These are phyloP conservation scores for Kickxella alabastrina DNA, from an alignment of 192 early-diverging fungal species.

Conservation along the genomic window DNA sequence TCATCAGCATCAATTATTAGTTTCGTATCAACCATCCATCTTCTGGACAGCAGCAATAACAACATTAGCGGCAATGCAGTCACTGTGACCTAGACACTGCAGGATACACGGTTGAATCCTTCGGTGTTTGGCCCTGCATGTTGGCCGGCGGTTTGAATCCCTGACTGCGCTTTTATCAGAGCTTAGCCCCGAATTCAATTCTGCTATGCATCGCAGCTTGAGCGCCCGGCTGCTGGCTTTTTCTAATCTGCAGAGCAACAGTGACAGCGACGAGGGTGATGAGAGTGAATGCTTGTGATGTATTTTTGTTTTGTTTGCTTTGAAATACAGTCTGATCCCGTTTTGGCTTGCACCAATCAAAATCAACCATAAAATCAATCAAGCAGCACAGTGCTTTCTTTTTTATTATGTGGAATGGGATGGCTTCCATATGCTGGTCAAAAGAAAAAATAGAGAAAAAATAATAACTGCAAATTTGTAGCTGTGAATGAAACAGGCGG, in stretches of 20 bases:
- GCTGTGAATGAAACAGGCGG: too few species aligned
- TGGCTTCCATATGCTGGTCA: too few species aligned
- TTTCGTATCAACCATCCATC: background rate
- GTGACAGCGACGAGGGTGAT: background rate
- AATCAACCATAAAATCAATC: background rate
- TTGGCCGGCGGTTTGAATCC: slow-evolving; percentile 12
- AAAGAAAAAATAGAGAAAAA: background rate
- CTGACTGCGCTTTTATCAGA: slow-evolving; percentile 25
- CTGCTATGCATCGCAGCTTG: slow-evolving; percentile 23
- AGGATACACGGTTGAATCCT: slow-evolving; percentile 11
- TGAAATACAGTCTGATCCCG: too few species aligned
- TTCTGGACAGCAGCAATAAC: background rate
- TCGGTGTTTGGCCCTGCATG: too few species aligned
- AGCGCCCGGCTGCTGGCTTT: slow-evolving; percentile 13
- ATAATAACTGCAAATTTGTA: background rate
- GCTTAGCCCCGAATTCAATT: slow-evolving; percentile 20
- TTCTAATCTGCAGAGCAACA: background rate
- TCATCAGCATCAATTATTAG: background rate
- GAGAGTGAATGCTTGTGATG: too few species aligned
- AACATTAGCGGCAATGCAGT: background rate
- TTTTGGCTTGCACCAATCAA: too few species aligned
- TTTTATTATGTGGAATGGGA: background rate
- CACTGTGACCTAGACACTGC: slow-evolving; percentile 2
- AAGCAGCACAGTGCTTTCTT: background rate
- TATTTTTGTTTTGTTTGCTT: too few species aligned